phyloP scores from a whole-genome alignment of 805 yeast species.

The Henningerozyma blattae region DNA sequence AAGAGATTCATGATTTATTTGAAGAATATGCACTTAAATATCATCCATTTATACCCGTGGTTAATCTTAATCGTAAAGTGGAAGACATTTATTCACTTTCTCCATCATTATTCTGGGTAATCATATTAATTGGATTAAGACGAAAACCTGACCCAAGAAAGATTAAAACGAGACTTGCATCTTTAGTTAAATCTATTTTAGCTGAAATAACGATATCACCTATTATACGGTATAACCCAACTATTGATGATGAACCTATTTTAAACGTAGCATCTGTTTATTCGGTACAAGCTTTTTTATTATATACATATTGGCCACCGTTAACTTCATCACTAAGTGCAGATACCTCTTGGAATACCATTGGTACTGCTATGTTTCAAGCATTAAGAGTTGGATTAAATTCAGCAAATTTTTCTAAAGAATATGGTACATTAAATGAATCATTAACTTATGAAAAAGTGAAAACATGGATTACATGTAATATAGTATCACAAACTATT shows the following conservation, averaged over 20 bases:
- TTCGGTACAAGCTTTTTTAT: constrained; percentile 83
- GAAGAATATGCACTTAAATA: constrained; percentile 63
- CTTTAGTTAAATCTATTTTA: constrained; percentile 58
- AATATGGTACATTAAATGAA: constrained; percentile 32
- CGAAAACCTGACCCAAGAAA: constrained; percentile 32
- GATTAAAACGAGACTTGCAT: constrained; percentile 52
- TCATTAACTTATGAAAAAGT: constrained; percentile 59
- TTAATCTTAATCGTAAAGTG: constrained; percentile 71
- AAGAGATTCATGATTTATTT: constrained; percentile 48
- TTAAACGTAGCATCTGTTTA: constrained; percentile 84
- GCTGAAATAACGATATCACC: constrained; percentile 89
- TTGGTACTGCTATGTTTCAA: constrained; percentile 85
- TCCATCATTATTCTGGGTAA: constrained; percentile 89
- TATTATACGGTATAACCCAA: constrained; percentile 70
- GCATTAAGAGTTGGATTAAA: constrained; percentile 89
- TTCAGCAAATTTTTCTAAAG: constrained; percentile 56
- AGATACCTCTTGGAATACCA: constrained; percentile 91
- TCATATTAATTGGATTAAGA: constrained; percentile 74
- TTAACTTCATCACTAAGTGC: constrained; percentile 88
- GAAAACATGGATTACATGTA: constrained; percentile 89
- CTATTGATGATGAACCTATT: constrained; percentile 69
- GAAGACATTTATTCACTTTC: constrained; percentile 68
- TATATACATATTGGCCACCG: constrained; percentile 94
- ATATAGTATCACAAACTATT: constrained; percentile 77
- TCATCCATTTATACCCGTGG: constrained; percentile 80